Evolutionary conservation across 345 rosid genomes (phyloP), one percentile per base, ranked within the genome.

Genomic region (Lumnitzera racemosa): DNA sequence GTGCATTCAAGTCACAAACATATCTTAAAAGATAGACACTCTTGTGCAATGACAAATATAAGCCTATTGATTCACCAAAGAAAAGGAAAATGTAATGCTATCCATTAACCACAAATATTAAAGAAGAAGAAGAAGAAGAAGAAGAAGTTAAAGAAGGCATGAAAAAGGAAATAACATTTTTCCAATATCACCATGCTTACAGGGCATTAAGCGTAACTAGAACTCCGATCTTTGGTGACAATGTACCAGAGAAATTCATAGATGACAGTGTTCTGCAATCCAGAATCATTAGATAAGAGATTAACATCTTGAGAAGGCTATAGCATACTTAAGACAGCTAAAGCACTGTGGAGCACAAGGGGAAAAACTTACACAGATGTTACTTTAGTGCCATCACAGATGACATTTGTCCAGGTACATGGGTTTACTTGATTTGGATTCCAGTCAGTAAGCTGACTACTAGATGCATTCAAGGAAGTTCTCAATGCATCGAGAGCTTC

Each of bases 331-430:
- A 16, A 13, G 56, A 23, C 12, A 20, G 1, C 13, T 20, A 23
- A 20, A 11, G 13, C 15, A 53, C 13, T 15, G 6, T 13, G 10
- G 27, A 20, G 56, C 24, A 11, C 1, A 20, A 29, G 3, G 12
- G 51, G 67, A 63, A 61, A 5, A 57, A 70, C 96, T 80, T 74
- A 90, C 99, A 94, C 75, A 47, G 99, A 94, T 64, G 66, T 47
- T 59, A 94, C 97, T 59, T 65, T 68, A 62, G 67, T 55, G 51
- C 53, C 76, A 72, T 86, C 89, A 67, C 97, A 90, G 43, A 60
- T 76, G 23, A 94, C 85, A 72, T 83, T 82, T 9, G 95, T 65
- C 99, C 99, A 94, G 60, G 97, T 88, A 80, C 97, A 90, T 27
- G 97, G 97, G 55, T 83, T 86, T 66, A 90, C 96, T 80, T 57